Percentiles rank a stretch among this genome's conserved stretches.
Conservation (phyloP, 306 rosid species). For the Ormosia emarginata region DNA sequence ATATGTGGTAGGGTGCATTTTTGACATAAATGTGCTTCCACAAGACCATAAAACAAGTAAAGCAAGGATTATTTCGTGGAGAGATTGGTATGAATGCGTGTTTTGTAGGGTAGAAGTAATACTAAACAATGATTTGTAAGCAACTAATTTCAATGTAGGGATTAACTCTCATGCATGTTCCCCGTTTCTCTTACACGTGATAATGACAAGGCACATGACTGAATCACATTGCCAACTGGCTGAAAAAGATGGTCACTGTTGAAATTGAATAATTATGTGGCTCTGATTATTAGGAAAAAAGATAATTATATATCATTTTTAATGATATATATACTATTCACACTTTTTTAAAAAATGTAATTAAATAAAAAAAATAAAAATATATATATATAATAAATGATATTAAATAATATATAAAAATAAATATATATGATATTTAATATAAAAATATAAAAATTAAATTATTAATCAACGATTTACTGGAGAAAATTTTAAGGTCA, state of each 20-base stretch:
- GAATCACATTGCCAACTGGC: constrained; percentile 14
- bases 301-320: no score
- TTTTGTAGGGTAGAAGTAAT: not conserved
- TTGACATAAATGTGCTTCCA: not conserved
- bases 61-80: not conserved
- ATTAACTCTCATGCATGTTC: constrained; percentile 16
- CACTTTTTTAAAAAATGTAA: no score
- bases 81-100: not conserved
- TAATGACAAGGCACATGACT: constrained; percentile 27
- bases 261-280: not conserved
- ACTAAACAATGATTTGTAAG: not conserved
- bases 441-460: no score
- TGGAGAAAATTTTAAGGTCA: not conserved
- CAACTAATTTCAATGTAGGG: not conserved
- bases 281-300: not conserved
- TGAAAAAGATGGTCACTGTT: not conserved
- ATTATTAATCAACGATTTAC: not conserved
- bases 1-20: not conserved
- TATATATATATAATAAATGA: no score
- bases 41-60: not conserved
- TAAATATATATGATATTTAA: no score
- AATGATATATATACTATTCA: no score
- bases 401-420: no score
- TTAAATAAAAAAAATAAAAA: no score
- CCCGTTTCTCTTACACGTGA: not conserved